Evolutionary conservation across 495 filamentous ascomycete species (phyloP), one percentile per base, ranked within the genome.

Genomic region (Neurospora sp.): DNA sequence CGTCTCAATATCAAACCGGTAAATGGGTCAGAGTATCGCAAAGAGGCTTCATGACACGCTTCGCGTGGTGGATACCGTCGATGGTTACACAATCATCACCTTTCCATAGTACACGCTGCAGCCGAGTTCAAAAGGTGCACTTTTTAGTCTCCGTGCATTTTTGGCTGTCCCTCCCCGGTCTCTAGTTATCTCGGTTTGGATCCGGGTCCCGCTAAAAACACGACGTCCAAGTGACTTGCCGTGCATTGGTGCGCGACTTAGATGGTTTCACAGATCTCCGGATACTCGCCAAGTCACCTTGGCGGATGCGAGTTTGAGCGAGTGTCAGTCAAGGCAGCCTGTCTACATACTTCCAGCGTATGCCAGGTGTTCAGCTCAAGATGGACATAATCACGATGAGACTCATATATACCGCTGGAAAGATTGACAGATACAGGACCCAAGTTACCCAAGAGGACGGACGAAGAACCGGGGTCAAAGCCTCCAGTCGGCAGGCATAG

Each of bases 31-130:
- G 22, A 22, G 3, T 16, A 61, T 35, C 53, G 14, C 53, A 35
- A 53, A 27, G 22, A 35, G 48, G 48, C 22, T 16, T 61, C 38
- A 35, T 20, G 48, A 42, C 22, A 68, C 27, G 53, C 53, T 61
- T 61, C 53, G 53, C 53, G 12, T 70, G 72, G 40, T 39, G 38
- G 3, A 74, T 71, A 73, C 73, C 41, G 74, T 71, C 73, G 69
- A 40, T 7, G 70, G 73, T 76, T 69, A 72, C 74, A 76, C 73
- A 59, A 39, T 4, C 14, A 61, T 9, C 12, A 35, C 14, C 27
- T 35, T 61, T 61, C 53, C 27, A 61, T 14, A 18, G 22, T 39
- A 70, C 27, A 38, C 37, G 44, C 72, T 65, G 44, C 72, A 53
- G 42, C 38, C 18, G 41, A 71, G 16, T 35, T 35, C 14, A 61